Evolutionary conservation across 2,329 filamentous ascomycete species (phyloP).

Genomic region (Juglanconis oblonga): DNA sequence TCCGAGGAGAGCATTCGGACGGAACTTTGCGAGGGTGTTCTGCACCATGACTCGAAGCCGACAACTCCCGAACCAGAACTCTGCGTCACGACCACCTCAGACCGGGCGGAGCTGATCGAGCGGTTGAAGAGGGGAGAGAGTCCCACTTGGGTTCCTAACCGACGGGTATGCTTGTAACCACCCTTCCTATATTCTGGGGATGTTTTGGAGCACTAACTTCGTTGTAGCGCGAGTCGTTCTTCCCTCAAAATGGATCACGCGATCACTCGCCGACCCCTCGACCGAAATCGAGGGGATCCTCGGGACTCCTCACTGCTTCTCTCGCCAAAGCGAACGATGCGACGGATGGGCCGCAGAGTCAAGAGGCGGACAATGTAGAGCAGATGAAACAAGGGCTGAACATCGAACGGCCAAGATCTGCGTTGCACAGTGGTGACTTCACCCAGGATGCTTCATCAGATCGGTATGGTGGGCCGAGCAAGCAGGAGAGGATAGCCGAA

Average conservation of each 20-base stretch:
- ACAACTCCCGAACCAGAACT: constrained; percentile 29
- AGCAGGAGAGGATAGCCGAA: constrained; percentile 7
- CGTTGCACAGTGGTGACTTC: constrained; percentile 66
- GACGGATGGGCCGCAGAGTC: constrained; percentile 25
- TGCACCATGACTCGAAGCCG: constrained; percentile 38
- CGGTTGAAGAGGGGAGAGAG: constrained; percentile 77
- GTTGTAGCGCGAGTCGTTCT: constrained; percentile 39
- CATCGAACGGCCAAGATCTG: constrained; percentile 81
- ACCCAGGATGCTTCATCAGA: constrained; percentile 40
- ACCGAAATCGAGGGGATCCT: constrained; percentile 33
- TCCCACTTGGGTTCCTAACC: constrained; percentile 68
- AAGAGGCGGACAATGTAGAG: constrained; percentile 35
- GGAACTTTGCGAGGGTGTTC: constrained; percentile 58
- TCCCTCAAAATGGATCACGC: constrained; percentile 30
- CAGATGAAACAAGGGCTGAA: constrained; percentile 54
- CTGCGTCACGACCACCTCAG: constrained; percentile 39
- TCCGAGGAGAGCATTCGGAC: constrained; percentile 62
- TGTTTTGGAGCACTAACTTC: constrained; percentile 8
- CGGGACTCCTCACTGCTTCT: constrained; percentile 41
- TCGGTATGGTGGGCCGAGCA: constrained; percentile 22
- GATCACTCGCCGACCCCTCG: constrained; percentile 36
- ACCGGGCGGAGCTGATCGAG: constrained; percentile 78
- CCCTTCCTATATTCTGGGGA: neutral
- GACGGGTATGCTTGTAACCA: constrained; percentile 46
- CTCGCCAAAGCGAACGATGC: constrained; percentile 45